Percentiles rank a stretch among this genome's conserved stretches.
Evolutionary conservation across 148 eudicot species (phyloP).

Genomic region (Nepenthes mirabilis): DNA sequence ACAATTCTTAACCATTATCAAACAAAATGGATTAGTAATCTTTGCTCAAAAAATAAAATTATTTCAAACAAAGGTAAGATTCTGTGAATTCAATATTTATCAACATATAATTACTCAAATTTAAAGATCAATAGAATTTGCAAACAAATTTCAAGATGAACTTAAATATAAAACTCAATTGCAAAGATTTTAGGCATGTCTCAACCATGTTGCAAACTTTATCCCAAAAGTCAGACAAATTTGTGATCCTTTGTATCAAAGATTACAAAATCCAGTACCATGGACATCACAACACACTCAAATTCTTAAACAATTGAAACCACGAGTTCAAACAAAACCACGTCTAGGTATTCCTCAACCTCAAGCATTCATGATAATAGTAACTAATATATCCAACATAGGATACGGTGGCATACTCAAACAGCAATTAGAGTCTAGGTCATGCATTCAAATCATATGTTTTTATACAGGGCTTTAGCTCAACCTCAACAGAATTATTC

Average conservation of each 20-base stretch:
- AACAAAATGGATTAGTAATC: slow-evolving; percentile 3
- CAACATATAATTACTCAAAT: background rate
- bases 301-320: background rate
- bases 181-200: background rate
- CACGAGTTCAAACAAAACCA: background rate
- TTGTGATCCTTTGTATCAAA: background rate
- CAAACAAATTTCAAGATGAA: slow-evolving; percentile 1
- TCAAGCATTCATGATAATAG: background rate
- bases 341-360: background rate
- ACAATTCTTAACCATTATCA: background rate
- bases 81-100: background rate
- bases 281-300: background rate
- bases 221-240: background rate
- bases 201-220: background rate
- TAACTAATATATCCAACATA: background rate
- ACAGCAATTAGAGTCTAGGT: background rate
- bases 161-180: slow-evolving; percentile 3
- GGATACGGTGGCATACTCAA: slow-evolving; percentile 3
- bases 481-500: background rate
- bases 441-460: background rate
- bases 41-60: slow-evolving; percentile 7
- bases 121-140: background rate
- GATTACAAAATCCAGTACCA: background rate
- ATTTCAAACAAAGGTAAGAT: slow-evolving; percentile 8
- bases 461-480: background rate